A percentile compares a stretch with the other conserved stretches of the same genome.
These are phyloP conservation scores for Coemansia sp. DNA, from an alignment of 192 early-diverging fungal genomes.

Conservation along the genomic window DNA sequence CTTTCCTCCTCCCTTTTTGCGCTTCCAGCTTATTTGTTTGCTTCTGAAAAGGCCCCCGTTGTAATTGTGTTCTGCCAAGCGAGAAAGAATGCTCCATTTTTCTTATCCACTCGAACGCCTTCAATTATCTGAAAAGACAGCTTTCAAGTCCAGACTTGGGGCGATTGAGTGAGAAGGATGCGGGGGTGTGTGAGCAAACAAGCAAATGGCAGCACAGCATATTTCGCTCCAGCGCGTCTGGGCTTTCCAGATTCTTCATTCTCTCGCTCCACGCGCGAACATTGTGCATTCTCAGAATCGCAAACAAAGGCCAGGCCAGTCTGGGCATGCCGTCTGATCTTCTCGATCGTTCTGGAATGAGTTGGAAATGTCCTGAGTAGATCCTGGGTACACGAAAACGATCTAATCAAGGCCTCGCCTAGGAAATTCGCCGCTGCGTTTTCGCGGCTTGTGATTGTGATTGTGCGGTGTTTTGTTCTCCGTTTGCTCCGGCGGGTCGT, in stretches of 20 bases:
- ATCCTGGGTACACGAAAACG: neutral
- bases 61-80: neutral
- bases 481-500: too few relatives aligned
- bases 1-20: neutral
- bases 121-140: neutral
- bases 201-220: neutral
- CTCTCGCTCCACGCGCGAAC: neutral
- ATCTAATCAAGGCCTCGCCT: neutral
- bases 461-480: neutral
- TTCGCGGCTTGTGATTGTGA: neutral
- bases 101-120: neutral
- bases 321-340: neutral
- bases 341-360: neutral
- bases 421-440: neutral
- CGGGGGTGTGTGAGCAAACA: neutral
- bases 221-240: neutral
- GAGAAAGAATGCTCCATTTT: slow-evolving; percentile 6
- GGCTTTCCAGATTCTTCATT: neutral
- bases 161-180: slow-evolving; percentile 2
- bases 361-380: neutral
- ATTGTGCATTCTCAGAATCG: neutral
- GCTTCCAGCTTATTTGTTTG: slow-evolving; percentile 7
- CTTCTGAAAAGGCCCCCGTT: neutral
- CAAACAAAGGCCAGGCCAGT: neutral
- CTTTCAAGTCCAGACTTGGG: neutral